Evolutionary conservation across 176 grass and related monocot genomes (phyloP), one percentile per base, ranked within the genome.

Genomic region (Triticum urartu): DNA sequence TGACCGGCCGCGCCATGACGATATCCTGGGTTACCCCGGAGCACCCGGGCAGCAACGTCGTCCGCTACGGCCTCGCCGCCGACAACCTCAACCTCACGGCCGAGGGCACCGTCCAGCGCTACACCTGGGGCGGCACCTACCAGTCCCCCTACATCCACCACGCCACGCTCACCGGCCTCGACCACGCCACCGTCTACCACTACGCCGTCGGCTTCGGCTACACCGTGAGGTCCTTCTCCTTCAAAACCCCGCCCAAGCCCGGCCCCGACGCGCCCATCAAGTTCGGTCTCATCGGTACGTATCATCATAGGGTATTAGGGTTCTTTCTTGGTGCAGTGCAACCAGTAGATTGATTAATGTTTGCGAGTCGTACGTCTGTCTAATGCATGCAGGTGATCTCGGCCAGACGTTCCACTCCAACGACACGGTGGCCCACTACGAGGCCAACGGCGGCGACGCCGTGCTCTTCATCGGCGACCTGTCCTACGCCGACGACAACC

Each of bases 391-490:
- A 93, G 91, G 92, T 38, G 94, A 95, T 79, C 91, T 95, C 5
- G 91, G 94, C 1, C 94, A 93, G 80, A 95, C 84, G 21, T 91
- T 77, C 67, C 84, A 95, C 60, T 95, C 94, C 18, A 95, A 95
- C 78, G 26, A 20, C 40, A 95, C 94, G 62, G 73, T 95, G 40
- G 11, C 81, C 20, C 94, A 95, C 62, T 93, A 95, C 71, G 81
- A 93, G 43, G 68, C 89, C 0, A 52, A 74, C 50, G 38, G 77
- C 48, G 81, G 65, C 14, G 77, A 85, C 40, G 32, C 94, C 3
- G 56, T 95, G 72, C 87, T 95, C 7, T 95, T 77, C 68, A 71
- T 93, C 20, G 94, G 91, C 24, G 94, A 95, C 32, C 86, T 95
- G 17, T 91, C 60, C 18, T 95, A 95, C 81, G 94, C 94, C 33